These are phyloP conservation scores for Entomortierella chlamydospora DNA, from an alignment of 192 early-diverging fungal species.

Conservation along the genomic window DNA sequence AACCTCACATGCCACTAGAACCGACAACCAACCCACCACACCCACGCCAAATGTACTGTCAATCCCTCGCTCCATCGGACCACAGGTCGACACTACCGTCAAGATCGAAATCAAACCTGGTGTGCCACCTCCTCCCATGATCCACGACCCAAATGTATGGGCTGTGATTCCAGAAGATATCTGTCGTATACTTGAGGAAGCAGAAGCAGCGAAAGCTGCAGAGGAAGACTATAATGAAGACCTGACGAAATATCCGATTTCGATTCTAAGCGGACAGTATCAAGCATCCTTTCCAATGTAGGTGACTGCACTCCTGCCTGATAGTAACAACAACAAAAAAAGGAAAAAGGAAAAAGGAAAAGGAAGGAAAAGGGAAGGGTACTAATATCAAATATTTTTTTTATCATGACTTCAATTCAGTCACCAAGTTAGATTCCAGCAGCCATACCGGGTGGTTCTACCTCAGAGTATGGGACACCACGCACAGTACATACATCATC, in stretches of 20 bases:
- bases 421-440: conserved; percentile 42
- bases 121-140: conserved; percentile 26
- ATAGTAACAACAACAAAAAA: neutral
- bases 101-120: conserved; percentile 27
- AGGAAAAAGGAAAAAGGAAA: neutral
- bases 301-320: no score
- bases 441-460: conserved; percentile 30
- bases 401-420: no score
- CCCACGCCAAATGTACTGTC: neutral
- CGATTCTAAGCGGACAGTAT: conserved; percentile 62
- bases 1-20: neutral
- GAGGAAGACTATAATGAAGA: conserved; percentile 27
- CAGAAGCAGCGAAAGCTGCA: neutral
- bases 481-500: conserved; percentile 48
- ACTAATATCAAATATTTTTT: neutral
- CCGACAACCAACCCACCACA: neutral
- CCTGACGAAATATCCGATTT: conserved; percentile 59
- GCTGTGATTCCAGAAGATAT: conserved; percentile 60
- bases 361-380: neutral
- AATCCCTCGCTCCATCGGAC: conserved; percentile 38
- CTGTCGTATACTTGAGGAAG: conserved; percentile 27
- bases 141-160: conserved; percentile 42
- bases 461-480: conserved; percentile 40
- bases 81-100: conserved; percentile 9
- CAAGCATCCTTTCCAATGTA: conserved; percentile 65